Evolutionary conservation across 2,329 filamentous ascomycete genomes (phyloP).

Genomic region (Macrophomina tecta): DNA sequence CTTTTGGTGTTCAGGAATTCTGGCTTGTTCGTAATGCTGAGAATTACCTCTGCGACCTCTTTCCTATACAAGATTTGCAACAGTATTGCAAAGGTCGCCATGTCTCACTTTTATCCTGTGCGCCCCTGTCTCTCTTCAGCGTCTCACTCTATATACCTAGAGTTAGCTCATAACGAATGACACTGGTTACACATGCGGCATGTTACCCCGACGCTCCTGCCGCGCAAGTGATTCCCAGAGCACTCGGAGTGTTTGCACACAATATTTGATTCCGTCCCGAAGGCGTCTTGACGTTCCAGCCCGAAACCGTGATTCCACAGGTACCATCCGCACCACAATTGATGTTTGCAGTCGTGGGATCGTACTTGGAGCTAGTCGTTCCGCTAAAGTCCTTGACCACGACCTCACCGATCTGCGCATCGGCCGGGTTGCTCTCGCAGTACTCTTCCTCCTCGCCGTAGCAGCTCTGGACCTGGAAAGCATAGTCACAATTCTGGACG

Average conservation of each 20-base stretch:
- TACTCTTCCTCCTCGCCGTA: conserved; percentile 37
- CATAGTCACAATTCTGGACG: conserved; percentile 50
- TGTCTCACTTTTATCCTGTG: too few relatives aligned
- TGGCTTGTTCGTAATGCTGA: too few relatives aligned
- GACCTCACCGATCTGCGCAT: conserved; percentile 13
- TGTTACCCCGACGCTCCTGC: conserved; percentile 20
- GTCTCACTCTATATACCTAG: not conserved
- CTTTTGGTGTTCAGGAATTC: too few relatives aligned
- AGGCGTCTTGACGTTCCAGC: conserved; percentile 18
- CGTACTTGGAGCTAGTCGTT: conserved; percentile 55
- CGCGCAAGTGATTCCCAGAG: conserved; percentile 18
- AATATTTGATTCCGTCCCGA: conserved; percentile 19
- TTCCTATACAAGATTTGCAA: not conserved
- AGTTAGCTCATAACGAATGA: not conserved
- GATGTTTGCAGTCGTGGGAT: conserved; percentile 39
- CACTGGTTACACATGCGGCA: not conserved
- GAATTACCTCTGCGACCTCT: not conserved
- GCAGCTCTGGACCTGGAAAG: conserved; percentile 55
- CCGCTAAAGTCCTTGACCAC: conserved; percentile 61
- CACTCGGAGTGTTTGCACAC: conserved; percentile 18
- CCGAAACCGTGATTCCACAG: conserved; percentile 18
- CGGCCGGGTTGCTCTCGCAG: conserved; percentile 19
- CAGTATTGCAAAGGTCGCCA: not conserved
- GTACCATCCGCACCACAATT: conserved; percentile 19
- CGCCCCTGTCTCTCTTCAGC: not conserved